A percentile compares a stretch with the other conserved stretches of the same genome.
Evolutionary conservation across 148 eudicot species (phyloP).

Genomic region (Arbutus unedo): DNA sequence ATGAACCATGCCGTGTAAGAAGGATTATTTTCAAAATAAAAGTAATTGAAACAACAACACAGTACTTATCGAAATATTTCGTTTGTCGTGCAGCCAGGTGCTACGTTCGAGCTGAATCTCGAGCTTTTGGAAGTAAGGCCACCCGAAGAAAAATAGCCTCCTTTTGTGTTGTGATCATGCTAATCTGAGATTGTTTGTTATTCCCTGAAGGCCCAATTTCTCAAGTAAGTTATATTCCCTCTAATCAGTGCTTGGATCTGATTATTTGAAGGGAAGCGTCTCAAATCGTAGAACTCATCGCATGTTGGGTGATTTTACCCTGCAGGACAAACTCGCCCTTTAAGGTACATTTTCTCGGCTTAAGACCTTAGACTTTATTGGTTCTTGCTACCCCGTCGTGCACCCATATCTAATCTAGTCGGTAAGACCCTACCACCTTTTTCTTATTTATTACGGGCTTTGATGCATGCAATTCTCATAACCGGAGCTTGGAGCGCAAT

Average conservation of each 20-base stretch:
- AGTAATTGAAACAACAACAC: neutral
- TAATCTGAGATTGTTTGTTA: neutral
- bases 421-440: too few species aligned
- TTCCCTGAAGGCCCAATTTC: neutral
- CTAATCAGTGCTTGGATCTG: neutral
- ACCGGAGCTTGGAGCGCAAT: too few species aligned
- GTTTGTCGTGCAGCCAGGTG: slow-evolving; percentile 70
- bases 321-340: too few species aligned
- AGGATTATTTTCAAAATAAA: neutral
- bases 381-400: too few species aligned
- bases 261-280: neutral
- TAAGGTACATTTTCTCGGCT: too few species aligned
- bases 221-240: neutral
- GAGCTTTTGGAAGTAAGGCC: slow-evolving; percentile 73
- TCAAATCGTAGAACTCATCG: too few species aligned
- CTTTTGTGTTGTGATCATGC: neutral
- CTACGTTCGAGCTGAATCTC: slow-evolving; percentile 84
- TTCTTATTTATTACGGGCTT: too few species aligned
- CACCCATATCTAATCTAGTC: too few species aligned
- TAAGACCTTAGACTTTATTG: too few species aligned
- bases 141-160: slow-evolving; percentile 35
- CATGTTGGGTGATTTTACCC: too few species aligned
- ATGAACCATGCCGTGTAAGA: neutral
- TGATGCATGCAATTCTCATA: too few species aligned
- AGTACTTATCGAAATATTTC: neutral